Evolutionary conservation across 2,329 filamentous ascomycete species (phyloP).

Genomic region (Clonostachys byssicola): DNA sequence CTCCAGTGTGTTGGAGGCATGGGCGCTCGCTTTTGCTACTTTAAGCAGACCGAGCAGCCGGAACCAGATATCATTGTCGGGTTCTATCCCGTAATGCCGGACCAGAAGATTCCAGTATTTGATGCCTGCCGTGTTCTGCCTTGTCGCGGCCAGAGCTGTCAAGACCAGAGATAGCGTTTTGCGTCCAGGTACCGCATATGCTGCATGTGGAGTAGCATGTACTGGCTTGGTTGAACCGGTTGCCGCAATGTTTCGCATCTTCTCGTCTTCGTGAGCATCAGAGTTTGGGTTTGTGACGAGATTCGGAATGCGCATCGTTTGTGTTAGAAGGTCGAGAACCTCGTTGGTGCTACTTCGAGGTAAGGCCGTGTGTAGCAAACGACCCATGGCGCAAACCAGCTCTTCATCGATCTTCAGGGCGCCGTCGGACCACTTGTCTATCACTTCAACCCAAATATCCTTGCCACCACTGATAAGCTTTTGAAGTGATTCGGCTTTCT

Average conservation of each 20-base stretch:
- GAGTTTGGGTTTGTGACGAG: slow-evolving; percentile 25
- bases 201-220: neutral
- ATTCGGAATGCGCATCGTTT: slow-evolving; percentile 74
- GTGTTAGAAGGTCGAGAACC: slow-evolving; percentile 70
- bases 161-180: slow-evolving; percentile 69
- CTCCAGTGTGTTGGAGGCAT: slow-evolving; percentile 55
- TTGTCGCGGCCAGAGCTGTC: slow-evolving; percentile 55
- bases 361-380: slow-evolving; percentile 64
- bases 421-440: slow-evolving; percentile 70
- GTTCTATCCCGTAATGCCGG: slow-evolving; percentile 53
- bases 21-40: slow-evolving; percentile 59
- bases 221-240: neutral
- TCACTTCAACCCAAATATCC: slow-evolving; percentile 75
- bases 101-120: slow-evolving; percentile 78
- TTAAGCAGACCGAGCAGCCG: slow-evolving; percentile 65
- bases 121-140: slow-evolving; percentile 56
- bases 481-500: slow-evolving; percentile 18
- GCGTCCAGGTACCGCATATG: slow-evolving; percentile 36
- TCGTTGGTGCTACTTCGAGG: slow-evolving; percentile 60
- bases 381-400: slow-evolving; percentile 77
- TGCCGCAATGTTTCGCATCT: slow-evolving; percentile 12
- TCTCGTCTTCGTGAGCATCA: slow-evolving; percentile 10
- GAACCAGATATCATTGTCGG: slow-evolving; percentile 69
- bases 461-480: slow-evolving; percentile 62
- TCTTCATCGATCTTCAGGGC: slow-evolving; percentile 70